Evolutionary conservation across 2,329 filamentous ascomycete genomes (phyloP).

Genomic region (Thielaviopsis euricoi): DNA sequence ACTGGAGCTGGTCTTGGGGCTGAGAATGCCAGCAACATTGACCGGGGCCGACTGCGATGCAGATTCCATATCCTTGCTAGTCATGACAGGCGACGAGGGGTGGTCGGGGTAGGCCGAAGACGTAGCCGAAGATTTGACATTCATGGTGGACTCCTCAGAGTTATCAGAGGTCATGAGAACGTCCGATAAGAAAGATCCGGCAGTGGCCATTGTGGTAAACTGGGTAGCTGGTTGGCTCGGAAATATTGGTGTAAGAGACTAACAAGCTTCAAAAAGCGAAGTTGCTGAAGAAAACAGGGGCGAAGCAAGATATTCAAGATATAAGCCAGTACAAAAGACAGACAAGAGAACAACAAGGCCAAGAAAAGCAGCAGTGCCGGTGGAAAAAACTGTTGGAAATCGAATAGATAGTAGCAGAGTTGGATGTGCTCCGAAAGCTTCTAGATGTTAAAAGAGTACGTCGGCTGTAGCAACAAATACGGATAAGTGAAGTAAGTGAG

Average conservation of each 20-base stretch:
- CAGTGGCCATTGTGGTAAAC: constrained; percentile 3
- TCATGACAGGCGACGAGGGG: background rate
- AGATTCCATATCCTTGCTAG: background rate
- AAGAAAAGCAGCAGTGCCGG: background rate
- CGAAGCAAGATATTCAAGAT: background rate
- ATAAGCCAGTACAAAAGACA: background rate
- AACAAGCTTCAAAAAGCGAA: background rate
- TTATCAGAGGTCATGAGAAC: background rate
- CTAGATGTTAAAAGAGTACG: background rate
- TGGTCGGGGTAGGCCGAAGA: background rate
- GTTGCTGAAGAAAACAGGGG: background rate
- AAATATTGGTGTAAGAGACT: too few relatives aligned
- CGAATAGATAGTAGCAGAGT: background rate
- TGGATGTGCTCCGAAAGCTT: background rate
- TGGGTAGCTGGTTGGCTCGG: background rate
- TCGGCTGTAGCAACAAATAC: background rate
- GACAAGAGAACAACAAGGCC: background rate
- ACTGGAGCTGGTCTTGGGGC: constrained; percentile 6
- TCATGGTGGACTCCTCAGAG: background rate
- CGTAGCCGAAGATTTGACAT: background rate
- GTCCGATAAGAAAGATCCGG: constrained; percentile 3
- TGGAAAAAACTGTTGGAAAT: background rate
- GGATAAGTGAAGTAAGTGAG: too few relatives aligned
- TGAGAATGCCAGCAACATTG: background rate
- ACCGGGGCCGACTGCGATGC: background rate